These are phyloP conservation scores for Bacterosira constricta DNA, from an alignment of 108 stramenopile species.

Conservation along the genomic window DNA sequence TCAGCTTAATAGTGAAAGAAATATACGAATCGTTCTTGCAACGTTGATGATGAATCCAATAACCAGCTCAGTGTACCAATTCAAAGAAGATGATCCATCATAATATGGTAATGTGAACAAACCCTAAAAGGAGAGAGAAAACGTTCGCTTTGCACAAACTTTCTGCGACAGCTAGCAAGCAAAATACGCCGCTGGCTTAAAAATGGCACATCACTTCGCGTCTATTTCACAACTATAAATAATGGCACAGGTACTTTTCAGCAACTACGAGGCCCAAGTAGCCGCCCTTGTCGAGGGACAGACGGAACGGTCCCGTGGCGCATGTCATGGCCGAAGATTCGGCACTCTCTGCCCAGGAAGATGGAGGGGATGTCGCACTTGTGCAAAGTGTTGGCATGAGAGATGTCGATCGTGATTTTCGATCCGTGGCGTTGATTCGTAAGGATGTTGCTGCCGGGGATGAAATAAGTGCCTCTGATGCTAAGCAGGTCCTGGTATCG, in stretches of 20 bases:
- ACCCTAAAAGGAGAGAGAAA: no score
- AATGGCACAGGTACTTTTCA: slow-evolving; percentile 32
- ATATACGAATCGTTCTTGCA: no score
- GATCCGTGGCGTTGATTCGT: slow-evolving; percentile 8
- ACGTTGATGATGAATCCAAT: no score
- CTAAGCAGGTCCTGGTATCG: slow-evolving; percentile 4
- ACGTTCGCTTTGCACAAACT: no score
- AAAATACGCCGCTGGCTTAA: background rate
- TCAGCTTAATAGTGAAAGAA: no score
- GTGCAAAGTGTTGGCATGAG: slow-evolving; percentile 28
- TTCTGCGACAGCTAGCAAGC: background rate
- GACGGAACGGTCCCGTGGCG: slow-evolving; percentile 49
- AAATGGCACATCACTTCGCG: background rate
- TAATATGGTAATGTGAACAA: no score
- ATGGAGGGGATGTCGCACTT: slow-evolving; percentile 10
- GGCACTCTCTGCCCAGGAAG: no score
- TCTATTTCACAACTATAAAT: slow-evolving; percentile 20
- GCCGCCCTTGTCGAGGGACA: slow-evolving; percentile 17
- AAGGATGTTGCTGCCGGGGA: background rate
- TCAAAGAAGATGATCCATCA: no score
- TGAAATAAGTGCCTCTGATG: background rate
- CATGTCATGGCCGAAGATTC: slow-evolving; percentile 36
- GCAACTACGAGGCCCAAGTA: slow-evolving; percentile 40
- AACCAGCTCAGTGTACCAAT: no score
- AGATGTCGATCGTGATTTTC: slow-evolving; percentile 48